Evolutionary conservation across 495 filamentous ascomycete species (phyloP).

Genomic region (Lasiosphaeria miniovina): DNA sequence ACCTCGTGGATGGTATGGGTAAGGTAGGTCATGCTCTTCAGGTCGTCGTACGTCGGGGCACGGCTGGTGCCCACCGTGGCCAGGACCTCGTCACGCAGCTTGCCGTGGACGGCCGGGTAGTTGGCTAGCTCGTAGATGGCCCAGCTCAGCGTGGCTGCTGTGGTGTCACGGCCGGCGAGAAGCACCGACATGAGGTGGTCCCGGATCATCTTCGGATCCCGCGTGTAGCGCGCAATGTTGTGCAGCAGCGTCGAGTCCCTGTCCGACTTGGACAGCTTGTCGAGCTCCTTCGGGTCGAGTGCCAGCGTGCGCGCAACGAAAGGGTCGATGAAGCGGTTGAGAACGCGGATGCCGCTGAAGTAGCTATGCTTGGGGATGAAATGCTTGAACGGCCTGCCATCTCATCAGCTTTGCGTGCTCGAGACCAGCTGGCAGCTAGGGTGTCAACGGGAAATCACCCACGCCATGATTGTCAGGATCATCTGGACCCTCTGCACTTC

Average conservation of each 20-base stretch:
- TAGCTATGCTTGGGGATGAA: constrained; percentile 45
- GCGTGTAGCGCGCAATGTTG: constrained; percentile 42
- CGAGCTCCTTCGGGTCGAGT: constrained; percentile 48
- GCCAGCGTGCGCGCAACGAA: constrained; percentile 52
- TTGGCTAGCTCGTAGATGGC: constrained; percentile 51
- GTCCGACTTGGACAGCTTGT: constrained; percentile 43
- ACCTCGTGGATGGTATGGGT: constrained; percentile 44
- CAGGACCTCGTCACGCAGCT: constrained; percentile 43
- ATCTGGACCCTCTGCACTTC: constrained; percentile 52
- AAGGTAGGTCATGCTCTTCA: constrained; percentile 40
- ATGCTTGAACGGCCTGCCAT: constrained; percentile 37
- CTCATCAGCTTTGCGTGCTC: background rate
- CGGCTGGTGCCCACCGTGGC: constrained; percentile 25
- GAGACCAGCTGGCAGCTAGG: constrained; percentile 6
- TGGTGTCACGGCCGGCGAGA: constrained; percentile 62
- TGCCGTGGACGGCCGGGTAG: constrained; percentile 45
- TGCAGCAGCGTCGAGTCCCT: constrained; percentile 47
- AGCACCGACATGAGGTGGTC: constrained; percentile 58
- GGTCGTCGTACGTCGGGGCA: constrained; percentile 36
- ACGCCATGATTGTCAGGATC: constrained; percentile 41
- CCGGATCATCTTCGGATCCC: constrained; percentile 50
- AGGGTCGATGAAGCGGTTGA: constrained; percentile 51
- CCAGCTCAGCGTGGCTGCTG: constrained; percentile 55
- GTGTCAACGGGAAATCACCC: constrained; percentile 23
- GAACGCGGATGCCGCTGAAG: constrained; percentile 37